phyloP scores from a whole-genome alignment of 2,329 filamentous ascomycete species.

The Alternaria sp. region DNA sequence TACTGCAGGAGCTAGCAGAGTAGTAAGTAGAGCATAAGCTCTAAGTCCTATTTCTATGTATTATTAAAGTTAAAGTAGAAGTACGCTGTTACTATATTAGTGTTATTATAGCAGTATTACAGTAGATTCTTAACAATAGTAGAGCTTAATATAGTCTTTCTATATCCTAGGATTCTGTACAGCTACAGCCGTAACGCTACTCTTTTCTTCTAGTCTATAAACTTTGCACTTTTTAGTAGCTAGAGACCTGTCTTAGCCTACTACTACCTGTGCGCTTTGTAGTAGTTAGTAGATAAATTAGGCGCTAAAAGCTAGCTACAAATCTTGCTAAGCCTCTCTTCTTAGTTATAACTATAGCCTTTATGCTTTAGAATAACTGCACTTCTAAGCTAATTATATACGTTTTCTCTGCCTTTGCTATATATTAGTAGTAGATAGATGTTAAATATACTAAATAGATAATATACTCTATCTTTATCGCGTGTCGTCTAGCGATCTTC shows the following conservation, averaged over 20 bases:
- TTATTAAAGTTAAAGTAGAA: slow-evolving; percentile 53
- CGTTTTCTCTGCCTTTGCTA: slow-evolving; percentile 23
- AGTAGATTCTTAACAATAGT: too few relatives aligned
- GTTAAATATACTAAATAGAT: slow-evolving; percentile 24
- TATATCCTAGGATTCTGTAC: slow-evolving; percentile 54
- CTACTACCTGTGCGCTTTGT: slow-evolving; percentile 41
- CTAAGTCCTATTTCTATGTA: slow-evolving; percentile 45
- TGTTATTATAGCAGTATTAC: too few relatives aligned
- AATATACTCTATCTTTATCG: slow-evolving; percentile 26
- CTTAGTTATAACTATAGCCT: neutral
- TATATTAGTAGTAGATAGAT: slow-evolving; percentile 23
- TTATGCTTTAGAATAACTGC: too few relatives aligned
- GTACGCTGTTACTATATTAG: slow-evolving; percentile 27
- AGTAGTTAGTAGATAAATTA: slow-evolving; percentile 49
- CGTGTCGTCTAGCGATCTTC: slow-evolving; percentile 31
- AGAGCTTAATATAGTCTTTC: slow-evolving; percentile 55
- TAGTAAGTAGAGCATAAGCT: slow-evolving; percentile 51
- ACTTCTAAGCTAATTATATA: slow-evolving; percentile 19
- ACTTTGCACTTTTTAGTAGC: slow-evolving; percentile 44
- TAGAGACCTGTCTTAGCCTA: slow-evolving; percentile 49
- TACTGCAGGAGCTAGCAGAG: slow-evolving; percentile 47
- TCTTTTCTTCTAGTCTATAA: slow-evolving; percentile 44
- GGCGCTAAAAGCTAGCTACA: slow-evolving; percentile 47
- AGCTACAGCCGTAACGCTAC: slow-evolving; percentile 50
- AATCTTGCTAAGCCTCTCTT: slow-evolving; percentile 16